Base-by-base conservation (phyloP, 163 green algal species). In the Chlorella variabilis region DNA sequence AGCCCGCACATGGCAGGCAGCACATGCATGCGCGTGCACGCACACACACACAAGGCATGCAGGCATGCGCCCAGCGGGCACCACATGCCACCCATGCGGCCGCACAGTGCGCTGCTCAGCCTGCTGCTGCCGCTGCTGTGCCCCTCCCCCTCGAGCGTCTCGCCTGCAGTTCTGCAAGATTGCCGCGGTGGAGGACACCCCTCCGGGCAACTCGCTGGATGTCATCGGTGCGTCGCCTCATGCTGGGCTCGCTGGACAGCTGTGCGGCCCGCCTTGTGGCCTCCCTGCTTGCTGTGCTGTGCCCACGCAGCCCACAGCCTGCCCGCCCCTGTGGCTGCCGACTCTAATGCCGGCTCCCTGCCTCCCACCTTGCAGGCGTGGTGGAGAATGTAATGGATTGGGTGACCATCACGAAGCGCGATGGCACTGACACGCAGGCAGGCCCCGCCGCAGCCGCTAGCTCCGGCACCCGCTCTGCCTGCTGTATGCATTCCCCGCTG, bases 141-240 rank as follows among this genome's bases (percentile, higher is more conserved):
- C 20, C 27, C 59, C n/a, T n/a, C n/a, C n/a, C n/a, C n/a, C n/a
- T n/a, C n/a, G n/a, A n/a, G n/a, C n/a, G n/a, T n/a, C n/a, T 54
- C 11, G 45, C 15, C 49, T 74, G 39, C 91, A 97, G 92, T 97
- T 98, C 88, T 75, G 38, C 18, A 86, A 85, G 36, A 93, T 98
- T 20, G 80, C 59, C 7, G 83, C 93, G 2, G 74, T 98, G 38
- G 89, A 97, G 86, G 83, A 87, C 70, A 81, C 88, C 11, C 88
- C 93, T 4, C 81, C 89, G 15, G 91, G 90, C 39, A 80, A 58
- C 39, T 89, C 96, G 36, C 80, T 98, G 65, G 97, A 99, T 86
- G 82, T 99, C 5, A 80, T 98, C 1, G 96, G 94, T 75, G 41
- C 34, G n/a, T 7, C 25, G 31, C 2, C 41, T 73, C 21, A 23